These are phyloP conservation scores for Silene conica DNA, from an alignment of 148 eudicot genomes.

Conservation along the genomic window DNA sequence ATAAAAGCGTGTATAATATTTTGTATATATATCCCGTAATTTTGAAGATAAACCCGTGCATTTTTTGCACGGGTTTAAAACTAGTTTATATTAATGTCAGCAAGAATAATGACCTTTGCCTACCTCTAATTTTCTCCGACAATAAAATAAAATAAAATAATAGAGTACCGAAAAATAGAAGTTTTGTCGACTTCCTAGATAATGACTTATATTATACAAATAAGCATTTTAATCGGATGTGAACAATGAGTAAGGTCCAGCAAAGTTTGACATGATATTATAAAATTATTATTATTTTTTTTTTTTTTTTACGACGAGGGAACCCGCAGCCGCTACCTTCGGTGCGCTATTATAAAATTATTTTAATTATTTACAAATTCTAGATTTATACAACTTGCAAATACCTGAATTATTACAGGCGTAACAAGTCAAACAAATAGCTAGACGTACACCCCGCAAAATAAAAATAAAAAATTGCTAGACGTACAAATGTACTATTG, in stretches of 20 bases:
- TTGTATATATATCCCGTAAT: too few species aligned
- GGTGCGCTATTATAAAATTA: too few species aligned
- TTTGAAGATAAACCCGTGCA: too few species aligned
- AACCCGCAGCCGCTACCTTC: too few species aligned
- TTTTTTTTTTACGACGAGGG: too few species aligned
- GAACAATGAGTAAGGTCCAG: constrained; percentile 6
- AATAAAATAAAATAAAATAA: not conserved
- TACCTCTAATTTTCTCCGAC: not conserved
- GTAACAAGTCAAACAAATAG: not conserved
- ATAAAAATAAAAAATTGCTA: too few species aligned
- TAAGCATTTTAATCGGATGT: not conserved
- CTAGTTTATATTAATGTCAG: not conserved
- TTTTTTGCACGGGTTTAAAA: too few species aligned
- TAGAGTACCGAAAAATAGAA: not conserved
- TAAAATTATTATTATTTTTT: not conserved
- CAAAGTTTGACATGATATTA: not conserved
- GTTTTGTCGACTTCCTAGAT: not conserved
- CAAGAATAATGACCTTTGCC: not conserved
- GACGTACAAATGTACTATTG: constrained; percentile 5
- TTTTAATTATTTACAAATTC: too few species aligned
- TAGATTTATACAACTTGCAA: not conserved
- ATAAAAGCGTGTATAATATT: too few species aligned
- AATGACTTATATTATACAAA: not conserved
- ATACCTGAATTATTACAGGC: not conserved
- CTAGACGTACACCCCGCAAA: too few species aligned